Evolutionary conservation across 2,329 filamentous ascomycete genomes (phyloP).

Genomic region (Exserohilum turcica): DNA sequence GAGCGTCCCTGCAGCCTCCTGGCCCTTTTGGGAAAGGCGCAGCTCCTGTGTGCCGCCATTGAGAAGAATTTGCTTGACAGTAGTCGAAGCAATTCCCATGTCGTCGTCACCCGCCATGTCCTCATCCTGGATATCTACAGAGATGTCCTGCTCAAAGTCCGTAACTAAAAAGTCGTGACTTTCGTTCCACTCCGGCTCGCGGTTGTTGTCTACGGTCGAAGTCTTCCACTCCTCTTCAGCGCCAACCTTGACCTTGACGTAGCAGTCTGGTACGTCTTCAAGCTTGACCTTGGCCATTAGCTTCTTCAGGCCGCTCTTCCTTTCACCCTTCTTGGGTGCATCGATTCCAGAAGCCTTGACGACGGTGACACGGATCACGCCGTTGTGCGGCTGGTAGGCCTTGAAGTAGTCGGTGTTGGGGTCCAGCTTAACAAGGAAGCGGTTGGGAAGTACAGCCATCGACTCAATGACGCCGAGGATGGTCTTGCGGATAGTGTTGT

Average conservation of each 20-base stretch:
- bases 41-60: constrained; percentile 52
- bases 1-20: constrained; percentile 46
- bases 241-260: constrained; percentile 52
- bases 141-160: constrained; percentile 53
- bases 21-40: constrained; percentile 46
- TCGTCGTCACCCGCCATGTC: constrained; percentile 53
- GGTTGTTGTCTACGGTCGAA: constrained; percentile 50
- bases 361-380: constrained; percentile 53
- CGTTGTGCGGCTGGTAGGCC: constrained; percentile 53
- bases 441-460: constrained; percentile 57
- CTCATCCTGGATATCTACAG: constrained; percentile 52
- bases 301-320: constrained; percentile 45
- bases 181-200: constrained; percentile 55
- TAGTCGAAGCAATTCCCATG: constrained; percentile 51
- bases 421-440: constrained; percentile 57
- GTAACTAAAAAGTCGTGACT: constrained; percentile 55
- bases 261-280: constrained; percentile 56
- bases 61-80: constrained; percentile 51
- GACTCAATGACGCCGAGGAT: constrained; percentile 53
- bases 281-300: constrained; percentile 51
- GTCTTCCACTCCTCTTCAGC: constrained; percentile 55
- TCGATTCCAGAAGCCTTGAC: constrained; percentile 49
- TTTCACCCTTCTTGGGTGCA: constrained; percentile 45
- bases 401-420: constrained; percentile 55
- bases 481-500: constrained; percentile 53